Evolutionary conservation across 129 eudicot species (phyloP).

Genomic region (Saussurea involucrata): DNA sequence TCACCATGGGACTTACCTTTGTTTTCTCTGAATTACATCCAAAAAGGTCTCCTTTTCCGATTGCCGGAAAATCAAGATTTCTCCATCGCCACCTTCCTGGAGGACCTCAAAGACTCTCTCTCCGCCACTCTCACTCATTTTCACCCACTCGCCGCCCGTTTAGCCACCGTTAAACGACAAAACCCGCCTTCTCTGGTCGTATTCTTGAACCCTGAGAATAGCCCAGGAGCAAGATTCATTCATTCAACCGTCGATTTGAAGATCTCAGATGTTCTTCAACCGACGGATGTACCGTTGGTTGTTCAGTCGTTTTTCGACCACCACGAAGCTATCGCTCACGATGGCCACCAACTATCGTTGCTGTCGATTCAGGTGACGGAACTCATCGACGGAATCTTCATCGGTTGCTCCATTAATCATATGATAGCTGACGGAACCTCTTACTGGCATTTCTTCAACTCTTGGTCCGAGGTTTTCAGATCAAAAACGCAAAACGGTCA

Average conservation of each 20-base stretch:
- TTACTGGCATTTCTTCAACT: slow-evolving; percentile 35
- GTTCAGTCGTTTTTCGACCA: not conserved
- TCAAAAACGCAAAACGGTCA: not conserved
- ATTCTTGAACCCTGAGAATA: slow-evolving; percentile 13
- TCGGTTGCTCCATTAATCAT: slow-evolving; percentile 34
- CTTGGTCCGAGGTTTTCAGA: slow-evolving; percentile 7
- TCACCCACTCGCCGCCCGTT: not conserved
- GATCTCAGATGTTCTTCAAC: slow-evolving; percentile 22
- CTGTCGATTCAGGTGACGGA: slow-evolving; percentile 21
- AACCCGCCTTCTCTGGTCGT: slow-evolving; percentile 24
- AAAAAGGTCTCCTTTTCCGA: not conserved
- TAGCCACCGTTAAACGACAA: slow-evolving; percentile 8
- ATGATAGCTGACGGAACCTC: slow-evolving; percentile 34
- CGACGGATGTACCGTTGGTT: slow-evolving; percentile 20
- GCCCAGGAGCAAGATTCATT: slow-evolving; percentile 25
- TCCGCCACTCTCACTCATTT: not conserved
- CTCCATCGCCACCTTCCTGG: not conserved
- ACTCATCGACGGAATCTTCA: slow-evolving; percentile 33
- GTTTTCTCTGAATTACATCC: slow-evolving; percentile 23
- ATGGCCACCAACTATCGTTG: not conserved
- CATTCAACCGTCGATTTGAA: slow-evolving; percentile 27
- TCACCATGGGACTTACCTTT: slow-evolving; percentile 37
- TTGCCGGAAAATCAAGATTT: not conserved
- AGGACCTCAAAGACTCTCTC: not conserved
- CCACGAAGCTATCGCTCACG: not conserved